Percentiles rank a stretch among this genome's conserved stretches.
phyloP scores from a whole-genome alignment of 2,329 filamentous ascomycete species.

The Colletotrichum sp. region DNA sequence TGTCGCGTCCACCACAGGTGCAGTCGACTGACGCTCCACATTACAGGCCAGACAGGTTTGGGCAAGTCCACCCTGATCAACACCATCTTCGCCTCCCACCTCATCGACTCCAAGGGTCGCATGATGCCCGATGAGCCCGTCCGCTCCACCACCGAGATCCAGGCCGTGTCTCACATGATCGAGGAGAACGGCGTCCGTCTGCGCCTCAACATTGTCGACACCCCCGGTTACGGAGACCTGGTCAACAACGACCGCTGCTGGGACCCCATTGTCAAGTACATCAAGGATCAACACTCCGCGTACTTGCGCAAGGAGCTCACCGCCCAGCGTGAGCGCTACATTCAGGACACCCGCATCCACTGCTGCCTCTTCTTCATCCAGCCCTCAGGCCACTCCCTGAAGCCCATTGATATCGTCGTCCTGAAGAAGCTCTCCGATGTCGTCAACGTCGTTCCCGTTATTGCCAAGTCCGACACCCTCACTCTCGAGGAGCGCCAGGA shows the following conservation, averaged over 20 bases:
- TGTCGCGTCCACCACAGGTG: not conserved
- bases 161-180: constrained; percentile 97
- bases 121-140: constrained; percentile 91
- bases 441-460: constrained; percentile 98
- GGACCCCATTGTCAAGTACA: constrained; percentile 99
- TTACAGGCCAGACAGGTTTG: constrained; percentile 91
- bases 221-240: constrained; percentile 95
- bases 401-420: constrained; percentile 99
- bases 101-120: constrained; percentile 98
- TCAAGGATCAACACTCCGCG: constrained; percentile 99
- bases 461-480: constrained; percentile 96
- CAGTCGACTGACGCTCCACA: constrained; percentile 4
- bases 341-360: constrained; percentile 98
- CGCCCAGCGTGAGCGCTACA: constrained; percentile 97
- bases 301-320: constrained; percentile 99
- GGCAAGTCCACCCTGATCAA: constrained; percentile 99
- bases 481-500: constrained; percentile 93
- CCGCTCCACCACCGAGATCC: constrained; percentile 96
- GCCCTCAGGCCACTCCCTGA: constrained; percentile 95
- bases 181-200: constrained; percentile 99
- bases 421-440: constrained; percentile 99
- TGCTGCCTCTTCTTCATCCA: constrained; percentile 99
- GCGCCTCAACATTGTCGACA: constrained; percentile 98
- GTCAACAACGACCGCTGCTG: constrained; percentile 99
- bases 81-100: constrained; percentile 99